phyloP scores from a whole-genome alignment of 2,329 filamentous ascomycete genomes.

The Penicillium sp. region DNA sequence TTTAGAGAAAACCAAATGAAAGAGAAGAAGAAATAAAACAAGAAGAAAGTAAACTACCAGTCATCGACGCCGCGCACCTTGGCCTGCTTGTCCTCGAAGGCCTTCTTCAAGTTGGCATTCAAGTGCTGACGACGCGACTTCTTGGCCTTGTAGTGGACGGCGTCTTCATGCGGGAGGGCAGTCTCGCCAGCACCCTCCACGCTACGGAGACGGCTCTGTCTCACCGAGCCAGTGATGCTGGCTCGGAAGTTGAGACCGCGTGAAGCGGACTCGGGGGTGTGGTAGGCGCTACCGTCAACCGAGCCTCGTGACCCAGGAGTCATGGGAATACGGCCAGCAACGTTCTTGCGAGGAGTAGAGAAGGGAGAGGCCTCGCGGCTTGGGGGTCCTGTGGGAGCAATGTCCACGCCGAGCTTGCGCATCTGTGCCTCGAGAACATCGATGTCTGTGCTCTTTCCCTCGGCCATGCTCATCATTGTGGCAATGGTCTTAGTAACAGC shows the following conservation, averaged over 20 bases:
- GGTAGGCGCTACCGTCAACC: slow-evolving; percentile 39
- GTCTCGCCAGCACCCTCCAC: slow-evolving; percentile 29
- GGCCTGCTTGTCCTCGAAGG: slow-evolving; percentile 34
- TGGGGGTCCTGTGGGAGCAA: slow-evolving; percentile 19
- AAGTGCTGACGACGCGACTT: slow-evolving; percentile 36
- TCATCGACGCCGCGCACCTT: slow-evolving; percentile 37
- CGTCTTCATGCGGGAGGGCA: slow-evolving; percentile 30
- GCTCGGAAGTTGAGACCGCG: slow-evolving; percentile 34
- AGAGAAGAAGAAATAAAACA: not conserved
- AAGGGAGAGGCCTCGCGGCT: slow-evolving; percentile 42
- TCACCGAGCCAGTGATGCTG: slow-evolving; percentile 37
- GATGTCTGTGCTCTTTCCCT: slow-evolving; percentile 86
- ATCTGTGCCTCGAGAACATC: slow-evolving; percentile 87
- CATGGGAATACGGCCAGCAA: slow-evolving; percentile 29
- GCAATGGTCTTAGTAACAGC: slow-evolving; percentile 86
- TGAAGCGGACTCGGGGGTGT: slow-evolving; percentile 42
- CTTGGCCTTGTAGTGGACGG: slow-evolving; percentile 37
- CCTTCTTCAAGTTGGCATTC: slow-evolving; percentile 36
- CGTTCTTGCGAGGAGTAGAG: slow-evolving; percentile 35
- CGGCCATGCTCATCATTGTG: slow-evolving; percentile 89
- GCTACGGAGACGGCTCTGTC: slow-evolving; percentile 32
- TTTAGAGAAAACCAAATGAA: not conserved
- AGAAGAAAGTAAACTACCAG: slow-evolving; percentile 19
- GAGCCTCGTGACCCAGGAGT: slow-evolving; percentile 42
- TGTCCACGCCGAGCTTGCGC: slow-evolving; percentile 62